A percentile compares a stretch with the other conserved stretches of the same genome.
Conservation (phyloP, 306 rosid species). For the Medicago truncatula region DNA sequence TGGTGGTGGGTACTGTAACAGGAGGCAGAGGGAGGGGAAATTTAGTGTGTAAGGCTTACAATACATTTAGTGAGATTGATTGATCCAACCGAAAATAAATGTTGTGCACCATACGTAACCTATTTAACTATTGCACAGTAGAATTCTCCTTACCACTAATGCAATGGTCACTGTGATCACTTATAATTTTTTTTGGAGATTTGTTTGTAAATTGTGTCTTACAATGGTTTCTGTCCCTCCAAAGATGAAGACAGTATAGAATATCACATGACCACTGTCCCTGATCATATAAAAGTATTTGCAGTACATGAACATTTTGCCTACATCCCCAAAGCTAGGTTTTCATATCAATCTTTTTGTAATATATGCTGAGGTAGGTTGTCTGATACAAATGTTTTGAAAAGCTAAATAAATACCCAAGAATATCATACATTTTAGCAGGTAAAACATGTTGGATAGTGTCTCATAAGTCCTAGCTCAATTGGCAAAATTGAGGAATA, state of each 20-base stretch:
- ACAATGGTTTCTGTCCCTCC: conserved; percentile 1
- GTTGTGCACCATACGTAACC: background rate
- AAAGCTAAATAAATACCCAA: conserved; percentile 12
- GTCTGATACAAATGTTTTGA: background rate
- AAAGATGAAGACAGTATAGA: conserved; percentile 19
- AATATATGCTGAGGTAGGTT: background rate
- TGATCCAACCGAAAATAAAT: background rate
- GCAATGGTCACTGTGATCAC: background rate
- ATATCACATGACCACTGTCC: background rate
- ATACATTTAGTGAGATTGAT: background rate
- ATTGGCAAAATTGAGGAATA: no score
- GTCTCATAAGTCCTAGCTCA: no score
- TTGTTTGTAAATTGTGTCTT: conserved; percentile 1
- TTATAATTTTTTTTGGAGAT: background rate
- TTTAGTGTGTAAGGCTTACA: background rate
- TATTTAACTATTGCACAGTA: background rate
- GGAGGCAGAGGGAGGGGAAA: background rate
- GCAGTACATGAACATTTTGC: background rate
- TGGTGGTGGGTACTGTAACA: background rate
- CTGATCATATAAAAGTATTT: background rate
- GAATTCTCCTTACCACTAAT: background rate
- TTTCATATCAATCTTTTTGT: background rate
- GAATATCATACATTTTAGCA: background rate
- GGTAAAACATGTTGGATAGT: no score
- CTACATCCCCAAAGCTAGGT: background rate